These are phyloP conservation scores for Penicillium lividum DNA, from an alignment of 495 filamentous ascomycete species.

Conservation along the genomic window DNA sequence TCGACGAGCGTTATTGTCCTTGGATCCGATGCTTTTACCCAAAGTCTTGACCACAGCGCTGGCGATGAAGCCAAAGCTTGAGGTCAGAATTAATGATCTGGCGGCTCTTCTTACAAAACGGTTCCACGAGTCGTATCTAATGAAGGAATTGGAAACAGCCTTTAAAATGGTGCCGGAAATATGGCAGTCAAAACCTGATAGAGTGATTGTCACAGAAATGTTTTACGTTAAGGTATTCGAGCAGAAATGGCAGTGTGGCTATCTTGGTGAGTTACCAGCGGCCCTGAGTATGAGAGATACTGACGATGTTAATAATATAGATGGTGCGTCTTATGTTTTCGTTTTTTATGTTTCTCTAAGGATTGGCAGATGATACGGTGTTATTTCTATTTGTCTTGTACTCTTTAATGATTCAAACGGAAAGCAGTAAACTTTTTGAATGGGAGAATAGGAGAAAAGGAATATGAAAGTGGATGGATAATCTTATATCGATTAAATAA, in stretches of 20 bases:
- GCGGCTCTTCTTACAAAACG: neutral
- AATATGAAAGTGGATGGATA: neutral
- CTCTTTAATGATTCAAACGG: neutral
- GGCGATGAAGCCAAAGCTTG: neutral
- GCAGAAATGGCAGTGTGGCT: neutral
- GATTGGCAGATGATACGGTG: neutral
- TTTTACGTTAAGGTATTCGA: constrained; percentile 3
- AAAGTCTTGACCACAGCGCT: neutral
- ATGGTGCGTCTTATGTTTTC: neutral
- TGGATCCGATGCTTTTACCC: neutral
- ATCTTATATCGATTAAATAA: neutral
- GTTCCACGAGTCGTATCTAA: neutral
- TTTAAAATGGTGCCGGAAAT: neutral
- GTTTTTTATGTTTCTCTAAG: neutral
- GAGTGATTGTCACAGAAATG: neutral
- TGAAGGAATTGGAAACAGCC: neutral
- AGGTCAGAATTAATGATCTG: neutral
- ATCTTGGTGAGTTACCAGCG: neutral
- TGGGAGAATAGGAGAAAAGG: neutral
- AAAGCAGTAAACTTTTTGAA: neutral
- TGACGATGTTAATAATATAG: neutral
- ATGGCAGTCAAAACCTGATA: neutral
- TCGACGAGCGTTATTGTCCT: neutral
- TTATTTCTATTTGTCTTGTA: neutral
- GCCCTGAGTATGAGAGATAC: neutral